These are phyloP conservation scores for Ramaria rubella DNA, from an alignment of 768 basidiomycete species.

Conservation along the genomic window DNA sequence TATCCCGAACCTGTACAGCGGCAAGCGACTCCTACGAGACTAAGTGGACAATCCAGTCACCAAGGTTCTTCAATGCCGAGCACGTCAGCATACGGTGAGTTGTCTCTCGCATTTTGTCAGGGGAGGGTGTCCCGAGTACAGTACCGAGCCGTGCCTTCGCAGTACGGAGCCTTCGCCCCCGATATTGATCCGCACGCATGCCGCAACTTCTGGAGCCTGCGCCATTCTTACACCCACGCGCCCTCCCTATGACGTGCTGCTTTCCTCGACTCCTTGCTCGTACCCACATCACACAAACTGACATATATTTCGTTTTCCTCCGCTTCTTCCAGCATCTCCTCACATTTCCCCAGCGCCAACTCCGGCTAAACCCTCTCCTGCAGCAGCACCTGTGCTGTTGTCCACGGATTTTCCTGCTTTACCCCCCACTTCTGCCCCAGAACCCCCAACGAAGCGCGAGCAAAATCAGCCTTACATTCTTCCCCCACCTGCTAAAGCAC, in stretches of 20 bases:
- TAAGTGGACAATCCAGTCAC: constrained; percentile 17
- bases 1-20: constrained; percentile 11
- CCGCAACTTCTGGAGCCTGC: not conserved
- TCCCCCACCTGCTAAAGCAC: constrained; percentile 23
- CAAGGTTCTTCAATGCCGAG: constrained; percentile 29
- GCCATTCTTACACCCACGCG: not conserved
- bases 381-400: constrained; percentile 37
- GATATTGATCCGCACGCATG: constrained; percentile 42
- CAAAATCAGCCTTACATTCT: constrained; percentile 20
- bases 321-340: constrained; percentile 35
- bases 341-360: constrained; percentile 36
- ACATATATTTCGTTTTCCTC: constrained; percentile 22
- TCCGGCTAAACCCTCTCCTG: constrained; percentile 34
- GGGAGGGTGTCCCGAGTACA: constrained; percentile 75
- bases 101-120: constrained; percentile 42
- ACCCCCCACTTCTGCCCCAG: constrained; percentile 27
- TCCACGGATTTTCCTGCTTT: constrained; percentile 74
- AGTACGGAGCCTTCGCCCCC: constrained; percentile 79
- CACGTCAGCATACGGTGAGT: constrained; percentile 62
- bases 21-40: constrained; percentile 16
- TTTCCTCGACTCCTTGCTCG: constrained; percentile 18
- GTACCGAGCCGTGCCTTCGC: constrained; percentile 88
- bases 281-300: constrained; percentile 15
- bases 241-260: constrained; percentile 26
- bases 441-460: constrained; percentile 21